Evolutionary conservation across 2,329 filamentous ascomycete genomes (phyloP).

Genomic region (Teratosphaeria zuluensis): DNA sequence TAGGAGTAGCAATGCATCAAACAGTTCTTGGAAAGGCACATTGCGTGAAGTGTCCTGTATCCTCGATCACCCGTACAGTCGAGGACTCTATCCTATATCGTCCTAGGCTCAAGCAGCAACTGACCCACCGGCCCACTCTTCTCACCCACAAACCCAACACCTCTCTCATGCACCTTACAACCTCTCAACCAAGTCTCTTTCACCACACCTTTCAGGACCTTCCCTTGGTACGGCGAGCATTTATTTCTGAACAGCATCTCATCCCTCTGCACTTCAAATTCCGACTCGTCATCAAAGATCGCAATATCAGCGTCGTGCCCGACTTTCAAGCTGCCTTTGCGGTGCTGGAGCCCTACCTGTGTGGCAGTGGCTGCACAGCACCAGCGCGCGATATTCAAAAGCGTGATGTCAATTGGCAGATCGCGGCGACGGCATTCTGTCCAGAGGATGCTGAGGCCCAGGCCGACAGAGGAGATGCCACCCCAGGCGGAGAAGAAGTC

Average conservation of each 20-base stretch:
- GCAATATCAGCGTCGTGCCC: constrained; percentile 87
- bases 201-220: constrained; percentile 66
- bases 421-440: constrained; percentile 59
- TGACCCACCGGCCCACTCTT: constrained; percentile 42
- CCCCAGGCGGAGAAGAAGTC: constrained; percentile 97
- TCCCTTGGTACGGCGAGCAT: constrained; percentile 82
- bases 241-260: constrained; percentile 95
- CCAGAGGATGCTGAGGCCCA: constrained; percentile 85
- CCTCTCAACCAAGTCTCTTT: constrained; percentile 80
- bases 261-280: constrained; percentile 57
- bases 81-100: neutral
- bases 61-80: neutral
- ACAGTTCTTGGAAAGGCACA: neutral
- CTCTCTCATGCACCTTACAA: constrained; percentile 60
- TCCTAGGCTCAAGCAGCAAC: constrained; percentile 43
- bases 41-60: neutral
- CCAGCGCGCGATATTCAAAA: constrained; percentile 74
- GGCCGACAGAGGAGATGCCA: constrained; percentile 85
- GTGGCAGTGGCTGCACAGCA: constrained; percentile 78
- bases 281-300: constrained; percentile 76
- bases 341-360: constrained; percentile 74
- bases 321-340: constrained; percentile 69
- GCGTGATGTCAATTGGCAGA: constrained; percentile 39
- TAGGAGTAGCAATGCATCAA: neutral
- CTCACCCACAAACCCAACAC: constrained; percentile 51